phyloP scores from a whole-genome alignment of 2,329 filamentous ascomycete genomes.

The Trichoderma koningii region DNA sequence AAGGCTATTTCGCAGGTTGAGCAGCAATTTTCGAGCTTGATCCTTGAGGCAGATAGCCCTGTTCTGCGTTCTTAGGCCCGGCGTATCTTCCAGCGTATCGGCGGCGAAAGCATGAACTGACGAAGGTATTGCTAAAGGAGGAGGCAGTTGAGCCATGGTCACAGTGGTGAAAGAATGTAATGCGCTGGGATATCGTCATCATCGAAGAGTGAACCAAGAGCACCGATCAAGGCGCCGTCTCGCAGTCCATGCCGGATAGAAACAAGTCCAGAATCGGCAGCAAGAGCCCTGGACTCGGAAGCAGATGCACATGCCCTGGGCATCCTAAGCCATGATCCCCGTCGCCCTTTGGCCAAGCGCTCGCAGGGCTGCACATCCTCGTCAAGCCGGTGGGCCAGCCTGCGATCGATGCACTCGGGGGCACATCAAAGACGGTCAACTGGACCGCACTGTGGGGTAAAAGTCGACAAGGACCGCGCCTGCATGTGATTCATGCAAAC shows the following conservation, averaged over 20 bases:
- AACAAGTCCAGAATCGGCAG: neutral
- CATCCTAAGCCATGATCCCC: neutral
- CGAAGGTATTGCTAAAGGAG: no score
- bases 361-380: neutral
- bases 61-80: constrained; percentile 1
- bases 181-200: no score
- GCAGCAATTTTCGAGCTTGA: neutral
- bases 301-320: neutral
- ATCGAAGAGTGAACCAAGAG: no score
- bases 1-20: neutral
- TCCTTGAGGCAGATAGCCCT: constrained; percentile 1
- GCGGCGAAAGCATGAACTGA: neutral
- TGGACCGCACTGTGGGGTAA: neutral
- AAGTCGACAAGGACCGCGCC: neutral
- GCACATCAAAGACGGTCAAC: neutral
- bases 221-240: no score
- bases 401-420: constrained; percentile 1
- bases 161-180: no score
- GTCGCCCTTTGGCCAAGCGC: neutral
- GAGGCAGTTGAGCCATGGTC: no score
- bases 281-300: neutral
- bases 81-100: neutral
- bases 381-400: neutral
- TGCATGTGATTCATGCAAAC: no score
- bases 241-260: neutral